Evolutionary conservation across 192 early-diverging fungal species (phyloP).

Genomic region (Dissophora ornata): DNA sequence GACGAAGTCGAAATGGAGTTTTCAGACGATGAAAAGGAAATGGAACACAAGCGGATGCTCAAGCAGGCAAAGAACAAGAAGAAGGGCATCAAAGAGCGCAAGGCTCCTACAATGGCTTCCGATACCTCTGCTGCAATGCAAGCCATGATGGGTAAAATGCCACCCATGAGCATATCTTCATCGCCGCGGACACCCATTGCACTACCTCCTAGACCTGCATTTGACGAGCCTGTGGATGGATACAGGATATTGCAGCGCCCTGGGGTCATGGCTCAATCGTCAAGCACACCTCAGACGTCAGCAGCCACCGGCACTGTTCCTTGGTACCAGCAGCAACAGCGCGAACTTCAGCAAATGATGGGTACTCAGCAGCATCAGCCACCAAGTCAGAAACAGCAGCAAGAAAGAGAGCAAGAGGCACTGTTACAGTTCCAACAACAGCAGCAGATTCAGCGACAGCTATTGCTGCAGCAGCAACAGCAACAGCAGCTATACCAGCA

Average conservation of each 20-base stretch:
- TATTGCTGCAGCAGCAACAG: constrained; percentile 34
- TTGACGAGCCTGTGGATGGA: constrained; percentile 34
- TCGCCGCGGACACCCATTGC: constrained; percentile 23
- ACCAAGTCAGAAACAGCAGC: constrained; percentile 19
- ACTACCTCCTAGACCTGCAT: constrained; percentile 24
- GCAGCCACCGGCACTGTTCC: constrained; percentile 30
- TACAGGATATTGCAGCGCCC: constrained; percentile 46
- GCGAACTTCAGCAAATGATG: constrained; percentile 43
- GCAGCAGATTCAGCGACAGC: constrained; percentile 44
- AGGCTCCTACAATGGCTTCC: constrained; percentile 1
- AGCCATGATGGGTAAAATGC: constrained; percentile 7
- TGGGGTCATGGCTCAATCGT: constrained; percentile 7
- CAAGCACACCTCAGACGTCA: not conserved
- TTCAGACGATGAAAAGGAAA: constrained; percentile 94
- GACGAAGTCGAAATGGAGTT: constrained; percentile 87
- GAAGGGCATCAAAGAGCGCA: constrained; percentile 28
- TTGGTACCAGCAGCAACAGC: constrained; percentile 49
- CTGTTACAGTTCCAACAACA: constrained; percentile 38
- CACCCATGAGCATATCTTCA: not conserved
- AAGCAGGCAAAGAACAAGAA: constrained; percentile 60
- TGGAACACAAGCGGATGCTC: constrained; percentile 59
- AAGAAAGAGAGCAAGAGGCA: constrained; percentile 12
- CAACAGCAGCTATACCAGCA: constrained; percentile 33
- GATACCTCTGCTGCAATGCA: constrained; percentile 25
- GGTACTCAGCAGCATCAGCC: constrained; percentile 29